Base-by-base conservation (phyloP, 768 basidiomycete species). In the Multifurca ochricompacta region DNA sequence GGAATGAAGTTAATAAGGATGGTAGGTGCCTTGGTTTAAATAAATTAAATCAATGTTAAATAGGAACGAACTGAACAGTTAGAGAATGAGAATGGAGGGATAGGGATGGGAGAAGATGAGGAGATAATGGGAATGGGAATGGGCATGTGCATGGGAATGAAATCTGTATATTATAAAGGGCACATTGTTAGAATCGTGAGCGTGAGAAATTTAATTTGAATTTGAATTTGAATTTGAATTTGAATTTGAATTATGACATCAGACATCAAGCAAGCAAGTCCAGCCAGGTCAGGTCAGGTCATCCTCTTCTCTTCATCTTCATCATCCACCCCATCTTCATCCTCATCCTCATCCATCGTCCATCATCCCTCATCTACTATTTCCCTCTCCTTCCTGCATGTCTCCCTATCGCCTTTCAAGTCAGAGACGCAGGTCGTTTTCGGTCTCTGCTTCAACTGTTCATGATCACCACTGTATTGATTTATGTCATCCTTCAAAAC, bases 371-470 rank as follows among this genome's bases (percentile, higher is more conserved):
- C 18, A 44, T 45, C 35, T 34, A 35, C 45, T 42, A 4, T 23
- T 10, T 23, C 51, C 40, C 36, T 37, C 41, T 32, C 42, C 23
- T 13, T 10, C 4, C 36, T 52, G 50, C 51, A 58, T 59, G 56
- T 60, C 59, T 52, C 56, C 51, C 34, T 43, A 50, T 52, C 56
- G 51, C 31, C 56, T 56, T 39, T 39, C 47, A 41, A 34, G 65
- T 57, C 70, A 73, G 61, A 78, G 79, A 48, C 74, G 75, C 35
- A 69, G 80, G 63, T 81, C 82, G 21, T 78, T 77, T 53, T 82
- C 82, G 28, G 71, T 74, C 18, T 72, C 72, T 34, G 65, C 68
- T 53, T 62, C 55, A 48, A 58, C 70, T 21, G 73, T 73, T 35
- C 68, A 53, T 13, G 48, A 48, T 66, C 48, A 70, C 59, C 4